phyloP scores from a whole-genome alignment of 805 yeast genomes.

The Yueomyces sinensis region DNA sequence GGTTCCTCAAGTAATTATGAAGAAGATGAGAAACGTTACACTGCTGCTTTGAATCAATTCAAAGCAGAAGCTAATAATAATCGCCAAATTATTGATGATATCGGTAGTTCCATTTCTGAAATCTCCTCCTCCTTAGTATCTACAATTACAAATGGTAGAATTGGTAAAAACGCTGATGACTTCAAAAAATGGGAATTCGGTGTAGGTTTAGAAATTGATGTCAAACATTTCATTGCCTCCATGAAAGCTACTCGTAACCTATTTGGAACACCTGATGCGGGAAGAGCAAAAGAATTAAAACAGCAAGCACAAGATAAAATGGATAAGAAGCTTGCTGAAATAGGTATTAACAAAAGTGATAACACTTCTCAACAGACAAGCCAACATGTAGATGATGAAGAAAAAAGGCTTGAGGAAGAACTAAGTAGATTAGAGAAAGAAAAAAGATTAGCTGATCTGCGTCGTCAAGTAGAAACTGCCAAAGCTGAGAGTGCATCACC shows the following conservation, averaged over 20 bases:
- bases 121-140: conserved; percentile 32
- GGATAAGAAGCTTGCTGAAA: conserved; percentile 73
- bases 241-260: conserved; percentile 25
- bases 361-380: neutral
- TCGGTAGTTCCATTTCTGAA: conserved; percentile 56
- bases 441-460: conserved; percentile 43
- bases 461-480: conserved; percentile 44
- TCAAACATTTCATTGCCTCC: conserved; percentile 44
- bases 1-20: conserved; percentile 14
- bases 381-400: conserved; percentile 25
- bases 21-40: conserved; percentile 29
- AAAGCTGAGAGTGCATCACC: conserved; percentile 29
- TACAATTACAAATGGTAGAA: conserved; percentile 12
- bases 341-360: conserved; percentile 41
- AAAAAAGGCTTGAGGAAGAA: conserved; percentile 26
- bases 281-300: conserved; percentile 66
- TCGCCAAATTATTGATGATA: conserved; percentile 51
- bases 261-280: conserved; percentile 26
- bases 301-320: conserved; percentile 72
- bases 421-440: conserved; percentile 42
- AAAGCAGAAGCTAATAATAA: conserved; percentile 41
- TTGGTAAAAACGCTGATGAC: conserved; percentile 31
- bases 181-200: conserved; percentile 73
- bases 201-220: conserved; percentile 54
- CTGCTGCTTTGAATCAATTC: conserved; percentile 38